Percentiles rank a stretch among this genome's conserved stretches.
phyloP scores from a whole-genome alignment of 176 grass and related monocot species.

The Musa beccarii region DNA sequence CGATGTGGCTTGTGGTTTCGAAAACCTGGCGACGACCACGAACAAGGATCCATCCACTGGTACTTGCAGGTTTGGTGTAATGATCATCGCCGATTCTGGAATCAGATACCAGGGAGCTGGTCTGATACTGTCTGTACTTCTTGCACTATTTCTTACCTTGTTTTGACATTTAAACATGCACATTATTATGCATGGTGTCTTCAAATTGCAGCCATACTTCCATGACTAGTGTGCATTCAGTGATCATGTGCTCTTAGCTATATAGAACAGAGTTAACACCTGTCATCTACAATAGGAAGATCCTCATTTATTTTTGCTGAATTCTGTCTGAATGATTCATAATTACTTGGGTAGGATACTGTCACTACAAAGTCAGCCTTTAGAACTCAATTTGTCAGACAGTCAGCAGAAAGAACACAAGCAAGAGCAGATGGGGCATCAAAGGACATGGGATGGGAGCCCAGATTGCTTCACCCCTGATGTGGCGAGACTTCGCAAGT shows the following conservation, averaged over 20 bases:
- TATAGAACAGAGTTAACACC: too few relatives aligned
- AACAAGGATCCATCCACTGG: constrained; percentile 75
- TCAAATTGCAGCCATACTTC: background rate
- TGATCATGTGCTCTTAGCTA: background rate
- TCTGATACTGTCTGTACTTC: constrained; percentile 29
- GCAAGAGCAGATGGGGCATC: too few relatives aligned
- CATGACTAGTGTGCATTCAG: background rate
- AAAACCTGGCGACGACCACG: constrained; percentile 55
- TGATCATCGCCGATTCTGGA: constrained; percentile 66
- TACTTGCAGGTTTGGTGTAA: constrained; percentile 74
- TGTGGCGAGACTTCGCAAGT: too few relatives aligned
- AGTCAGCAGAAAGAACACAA: too few relatives aligned
- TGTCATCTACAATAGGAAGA: too few relatives aligned
- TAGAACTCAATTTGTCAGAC: too few relatives aligned
- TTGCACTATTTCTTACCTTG: constrained; percentile 34
- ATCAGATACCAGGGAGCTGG: constrained; percentile 8
- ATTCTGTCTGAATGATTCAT: too few relatives aligned
- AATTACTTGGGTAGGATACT: too few relatives aligned
- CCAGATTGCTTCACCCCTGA: too few relatives aligned
- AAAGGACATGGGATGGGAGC: too few relatives aligned
- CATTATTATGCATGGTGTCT: background rate
- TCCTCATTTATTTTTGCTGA: too few relatives aligned
- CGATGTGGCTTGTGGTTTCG: constrained; percentile 78
- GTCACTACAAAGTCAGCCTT: too few relatives aligned
- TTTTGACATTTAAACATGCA: background rate